These are phyloP conservation scores for Daldinia grandis DNA, from an alignment of 495 filamentous ascomycete genomes.

Conservation along the genomic window DNA sequence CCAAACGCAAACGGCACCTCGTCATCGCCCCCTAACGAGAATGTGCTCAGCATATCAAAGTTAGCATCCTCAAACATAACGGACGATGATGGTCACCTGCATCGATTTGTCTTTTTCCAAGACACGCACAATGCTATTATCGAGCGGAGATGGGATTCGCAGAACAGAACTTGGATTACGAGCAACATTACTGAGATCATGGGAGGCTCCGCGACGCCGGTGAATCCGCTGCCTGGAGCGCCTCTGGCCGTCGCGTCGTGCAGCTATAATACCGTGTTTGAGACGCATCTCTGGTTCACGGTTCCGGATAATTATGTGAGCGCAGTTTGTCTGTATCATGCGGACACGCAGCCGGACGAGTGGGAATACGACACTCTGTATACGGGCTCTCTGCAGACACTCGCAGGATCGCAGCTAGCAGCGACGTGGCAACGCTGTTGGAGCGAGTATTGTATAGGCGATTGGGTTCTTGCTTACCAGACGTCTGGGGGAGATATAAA, in stretches of 20 bases:
- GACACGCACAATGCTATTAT: constrained; percentile 16
- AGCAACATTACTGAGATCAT: constrained; percentile 24
- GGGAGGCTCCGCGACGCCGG: background rate
- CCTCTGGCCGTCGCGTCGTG: constrained; percentile 8
- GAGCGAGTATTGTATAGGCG: background rate
- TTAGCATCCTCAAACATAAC: constrained; percentile 28
- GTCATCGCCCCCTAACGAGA: background rate
- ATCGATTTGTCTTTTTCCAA: constrained; percentile 35
- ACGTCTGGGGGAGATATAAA: constrained; percentile 4
- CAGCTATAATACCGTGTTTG: background rate
- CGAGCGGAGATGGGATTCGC: constrained; percentile 27
- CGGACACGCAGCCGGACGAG: background rate
- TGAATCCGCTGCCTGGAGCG: constrained; percentile 6
- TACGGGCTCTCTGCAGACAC: background rate
- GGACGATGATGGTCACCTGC: constrained; percentile 6
- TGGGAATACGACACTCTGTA: constrained; percentile 8
- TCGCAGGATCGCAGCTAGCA: constrained; percentile 14
- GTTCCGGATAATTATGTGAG: constrained; percentile 10
- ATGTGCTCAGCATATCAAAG: constrained; percentile 20
- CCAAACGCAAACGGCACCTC: background rate
- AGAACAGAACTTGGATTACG: constrained; percentile 21
- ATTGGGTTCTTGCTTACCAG: constrained; percentile 30
- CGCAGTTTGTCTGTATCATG: background rate
- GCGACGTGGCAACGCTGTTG: constrained; percentile 27
- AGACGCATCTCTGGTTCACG: constrained; percentile 22